Evolutionary conservation across 257 asterid species (phyloP).

Genomic region (Ballota nigra): DNA sequence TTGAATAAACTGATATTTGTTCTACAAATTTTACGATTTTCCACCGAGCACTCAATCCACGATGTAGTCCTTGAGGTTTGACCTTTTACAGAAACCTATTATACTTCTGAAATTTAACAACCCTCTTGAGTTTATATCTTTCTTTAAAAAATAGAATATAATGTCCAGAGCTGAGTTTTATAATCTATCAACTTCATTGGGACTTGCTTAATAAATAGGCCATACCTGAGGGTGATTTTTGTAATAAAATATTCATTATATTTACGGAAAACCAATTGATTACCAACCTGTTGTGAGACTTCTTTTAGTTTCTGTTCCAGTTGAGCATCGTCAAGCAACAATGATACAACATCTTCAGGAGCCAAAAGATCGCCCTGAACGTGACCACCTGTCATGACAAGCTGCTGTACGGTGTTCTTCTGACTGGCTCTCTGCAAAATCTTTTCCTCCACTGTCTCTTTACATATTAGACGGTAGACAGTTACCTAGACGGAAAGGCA

Average conservation of each 20-base stretch:
- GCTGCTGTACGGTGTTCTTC: constrained; percentile 95
- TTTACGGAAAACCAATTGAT: neutral
- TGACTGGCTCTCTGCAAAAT: constrained; percentile 95
- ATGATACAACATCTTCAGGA: constrained; percentile 94
- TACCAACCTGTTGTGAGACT: constrained; percentile 84
- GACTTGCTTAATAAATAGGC: neutral
- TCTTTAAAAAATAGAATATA: neutral
- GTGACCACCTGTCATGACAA: constrained; percentile 98
- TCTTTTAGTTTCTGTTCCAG: constrained; percentile 88
- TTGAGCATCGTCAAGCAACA: constrained; percentile 86
- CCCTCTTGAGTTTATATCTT: neutral
- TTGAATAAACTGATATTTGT: neutral
- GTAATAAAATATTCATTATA: neutral
- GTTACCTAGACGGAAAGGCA: constrained; percentile 52
- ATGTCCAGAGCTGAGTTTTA: neutral
- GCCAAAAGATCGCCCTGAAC: constrained; percentile 98
- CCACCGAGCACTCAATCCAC: neutral
- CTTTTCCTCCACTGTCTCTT: constrained; percentile 94
- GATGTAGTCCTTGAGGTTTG: neutral
- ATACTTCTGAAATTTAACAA: neutral
- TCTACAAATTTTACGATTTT: neutral
- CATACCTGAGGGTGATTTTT: neutral
- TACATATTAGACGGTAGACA: constrained; percentile 91
- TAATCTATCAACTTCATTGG: neutral
- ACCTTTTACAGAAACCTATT: neutral